These are phyloP conservation scores for Hygrophorus russula DNA, from an alignment of 768 basidiomycete species.

Conservation along the genomic window DNA sequence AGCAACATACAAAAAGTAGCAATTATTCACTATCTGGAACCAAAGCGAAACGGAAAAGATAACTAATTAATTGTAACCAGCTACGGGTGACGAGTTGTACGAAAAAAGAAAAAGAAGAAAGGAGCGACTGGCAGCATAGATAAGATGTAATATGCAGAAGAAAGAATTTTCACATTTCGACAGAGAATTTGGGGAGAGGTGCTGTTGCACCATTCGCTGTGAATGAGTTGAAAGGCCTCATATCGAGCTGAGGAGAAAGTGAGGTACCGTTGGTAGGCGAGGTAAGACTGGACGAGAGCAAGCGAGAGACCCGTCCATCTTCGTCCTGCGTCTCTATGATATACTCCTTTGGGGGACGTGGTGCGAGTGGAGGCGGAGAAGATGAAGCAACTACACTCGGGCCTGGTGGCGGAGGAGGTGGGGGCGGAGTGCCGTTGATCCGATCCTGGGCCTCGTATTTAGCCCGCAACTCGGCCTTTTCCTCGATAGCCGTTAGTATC, in stretches of 20 bases:
- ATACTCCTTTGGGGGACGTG: constrained; percentile 69
- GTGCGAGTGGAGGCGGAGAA: constrained; percentile 59
- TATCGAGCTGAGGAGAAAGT: constrained; percentile 17
- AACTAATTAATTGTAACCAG: not conserved
- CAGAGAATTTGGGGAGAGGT: constrained; percentile 20
- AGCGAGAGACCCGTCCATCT: constrained; percentile 44
- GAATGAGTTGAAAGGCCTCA: constrained; percentile 41
- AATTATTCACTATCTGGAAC: not conserved
- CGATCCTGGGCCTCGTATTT: constrained; percentile 49
- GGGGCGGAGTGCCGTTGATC: constrained; percentile 1
- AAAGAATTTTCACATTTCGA: not conserved
- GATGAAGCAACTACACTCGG: constrained; percentile 9
- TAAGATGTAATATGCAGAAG: too few relatives aligned
- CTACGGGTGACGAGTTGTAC: not conserved
- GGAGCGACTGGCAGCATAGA: too few relatives aligned
- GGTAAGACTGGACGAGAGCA: constrained; percentile 11
- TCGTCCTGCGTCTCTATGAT: constrained; percentile 75
- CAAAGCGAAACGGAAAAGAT: constrained; percentile 3
- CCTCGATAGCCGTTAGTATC: constrained; percentile 59
- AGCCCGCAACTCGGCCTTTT: constrained; percentile 61
- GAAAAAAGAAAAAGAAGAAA: not conserved
- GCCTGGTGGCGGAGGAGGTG: constrained; percentile 10
- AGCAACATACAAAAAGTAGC: constrained; percentile 1
- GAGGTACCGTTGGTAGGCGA: constrained; percentile 10
- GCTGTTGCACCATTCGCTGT: constrained; percentile 20